Evolutionary conservation across 1,284 basidiomycete genomes (phyloP), one percentile per base, ranked within the genome.

Genomic region (Tilletia indica): DNA sequence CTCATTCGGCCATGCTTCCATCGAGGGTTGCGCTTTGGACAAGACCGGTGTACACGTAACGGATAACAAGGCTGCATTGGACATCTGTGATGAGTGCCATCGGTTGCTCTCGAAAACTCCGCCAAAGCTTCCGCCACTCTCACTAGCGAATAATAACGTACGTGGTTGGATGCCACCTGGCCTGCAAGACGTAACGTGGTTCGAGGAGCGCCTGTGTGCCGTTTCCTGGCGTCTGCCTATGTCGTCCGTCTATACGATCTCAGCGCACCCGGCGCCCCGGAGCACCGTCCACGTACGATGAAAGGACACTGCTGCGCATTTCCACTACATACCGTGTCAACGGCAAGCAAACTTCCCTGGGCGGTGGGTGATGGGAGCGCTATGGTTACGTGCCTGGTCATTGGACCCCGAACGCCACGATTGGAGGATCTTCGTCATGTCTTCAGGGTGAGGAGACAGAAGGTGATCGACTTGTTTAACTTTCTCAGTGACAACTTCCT

Each of bases 231-330:
- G 51, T 19, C 51, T 19, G 51, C 51, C 16, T 54, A 19, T 19
- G n/a, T 54, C 51, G 25, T 54, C 16, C 51, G 51, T 8, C 51
- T 54, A 5, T 54, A 54, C 51, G 51, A 54, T 19, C 6, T 54
- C 8, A 6, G 8, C 16, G 25, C 25, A 6, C 51, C 16, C 51
- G 25, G 19, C 6, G 16, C 51, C 6, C 19, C 16, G 4, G 8
- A 5, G n/a, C 8, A 54, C 6, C 51, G 51, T 8, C 5, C 51
- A 6, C 16, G 51, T 5, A 19, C n/a, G 16, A n/a, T 31, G 51
- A 54, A 54, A 54, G 51, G 51, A 54, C 51, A 54, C 51, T 54
- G 51, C 16, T 54, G 51, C 51, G 51, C 51, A 19, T 54, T 54
- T 19, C 51, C 51, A 8, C 51, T 54, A 5, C 16, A 54, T 19